These are phyloP conservation scores for Phaffia tasmanica DNA, from an alignment of 768 basidiomycete genomes.

Conservation along the genomic window DNA sequence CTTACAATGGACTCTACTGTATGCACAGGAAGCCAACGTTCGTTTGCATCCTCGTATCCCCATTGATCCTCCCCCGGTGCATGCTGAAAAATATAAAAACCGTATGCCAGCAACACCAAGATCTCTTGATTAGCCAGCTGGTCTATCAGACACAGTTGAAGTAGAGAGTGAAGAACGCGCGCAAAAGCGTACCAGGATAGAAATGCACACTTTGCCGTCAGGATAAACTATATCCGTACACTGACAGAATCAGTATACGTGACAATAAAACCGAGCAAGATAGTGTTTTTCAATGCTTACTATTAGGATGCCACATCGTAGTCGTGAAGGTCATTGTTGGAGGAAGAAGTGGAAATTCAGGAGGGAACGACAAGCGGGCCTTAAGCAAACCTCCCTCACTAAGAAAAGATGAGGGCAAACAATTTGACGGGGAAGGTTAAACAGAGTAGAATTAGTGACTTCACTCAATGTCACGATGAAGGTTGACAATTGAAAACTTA, in stretches of 20 bases:
- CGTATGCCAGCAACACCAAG: constrained; percentile 7
- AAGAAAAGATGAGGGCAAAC: constrained; percentile 20
- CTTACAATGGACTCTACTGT: constrained; percentile 89
- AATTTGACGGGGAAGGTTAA: not conserved
- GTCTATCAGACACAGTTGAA: too few relatives aligned
- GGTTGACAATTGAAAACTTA: constrained; percentile 39
- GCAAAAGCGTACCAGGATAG: constrained; percentile 39
- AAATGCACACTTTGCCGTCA: constrained; percentile 42
- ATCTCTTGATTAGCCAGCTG: not conserved
- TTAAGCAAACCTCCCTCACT: constrained; percentile 96
- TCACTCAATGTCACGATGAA: not conserved
- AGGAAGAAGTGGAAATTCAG: constrained; percentile 77
- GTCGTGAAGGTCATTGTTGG: constrained; percentile 66
- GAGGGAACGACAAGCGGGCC: constrained; percentile 76
- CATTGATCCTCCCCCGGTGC: constrained; percentile 90
- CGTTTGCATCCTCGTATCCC: constrained; percentile 88
- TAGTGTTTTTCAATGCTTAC: constrained; percentile 29
- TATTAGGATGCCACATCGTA: constrained; percentile 44
- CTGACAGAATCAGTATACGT: not conserved
- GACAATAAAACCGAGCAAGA: not conserved
- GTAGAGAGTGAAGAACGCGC: not conserved
- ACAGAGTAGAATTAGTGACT: not conserved
- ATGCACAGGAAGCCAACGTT: constrained; percentile 96
- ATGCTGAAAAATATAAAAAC: constrained; percentile 48
- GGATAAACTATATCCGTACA: constrained; percentile 35